Conservation (phyloP, 2,329 filamentous ascomycete species). For the Sporothrix protearum region DNA sequence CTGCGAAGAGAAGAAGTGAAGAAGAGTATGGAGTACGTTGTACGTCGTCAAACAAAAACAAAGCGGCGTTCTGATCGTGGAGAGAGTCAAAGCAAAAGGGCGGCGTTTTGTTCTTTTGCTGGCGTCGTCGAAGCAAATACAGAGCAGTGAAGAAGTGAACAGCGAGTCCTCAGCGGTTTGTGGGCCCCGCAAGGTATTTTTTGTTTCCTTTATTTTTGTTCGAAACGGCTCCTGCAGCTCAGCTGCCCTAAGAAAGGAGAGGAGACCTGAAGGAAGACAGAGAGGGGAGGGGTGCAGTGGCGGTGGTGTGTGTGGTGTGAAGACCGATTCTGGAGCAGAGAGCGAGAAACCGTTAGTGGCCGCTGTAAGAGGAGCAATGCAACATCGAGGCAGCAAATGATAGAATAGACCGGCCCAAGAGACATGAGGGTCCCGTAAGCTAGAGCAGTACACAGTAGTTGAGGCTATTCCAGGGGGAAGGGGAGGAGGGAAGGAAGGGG, state of each 20-base stretch:
- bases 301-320: neutral
- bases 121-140: constrained; percentile 9
- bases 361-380: constrained; percentile 7
- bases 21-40: neutral
- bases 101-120: neutral
- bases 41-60: neutral
- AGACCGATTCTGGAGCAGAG: constrained; percentile 19
- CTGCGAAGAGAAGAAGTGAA: neutral
- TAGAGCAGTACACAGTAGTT: constrained; percentile 16
- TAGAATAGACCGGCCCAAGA: neutral
- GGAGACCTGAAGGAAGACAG: constrained; percentile 12
- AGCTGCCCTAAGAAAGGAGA: constrained; percentile 26
- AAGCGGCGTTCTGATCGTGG: neutral
- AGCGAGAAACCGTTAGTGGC: constrained; percentile 12
- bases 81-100: neutral
- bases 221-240: constrained; percentile 27
- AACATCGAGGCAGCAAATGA: constrained; percentile 14
- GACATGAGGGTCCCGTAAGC: constrained; percentile 18
- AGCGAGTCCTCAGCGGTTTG: neutral
- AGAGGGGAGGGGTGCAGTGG: neutral
- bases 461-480: constrained; percentile 3
- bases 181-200: constrained; percentile 12
- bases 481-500: neutral
- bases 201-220: constrained; percentile 13
- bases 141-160: constrained; percentile 4